These are phyloP conservation scores for Tetradesmus obliquus DNA, from an alignment of 139 green algal genomes.

Conservation along the genomic window DNA sequence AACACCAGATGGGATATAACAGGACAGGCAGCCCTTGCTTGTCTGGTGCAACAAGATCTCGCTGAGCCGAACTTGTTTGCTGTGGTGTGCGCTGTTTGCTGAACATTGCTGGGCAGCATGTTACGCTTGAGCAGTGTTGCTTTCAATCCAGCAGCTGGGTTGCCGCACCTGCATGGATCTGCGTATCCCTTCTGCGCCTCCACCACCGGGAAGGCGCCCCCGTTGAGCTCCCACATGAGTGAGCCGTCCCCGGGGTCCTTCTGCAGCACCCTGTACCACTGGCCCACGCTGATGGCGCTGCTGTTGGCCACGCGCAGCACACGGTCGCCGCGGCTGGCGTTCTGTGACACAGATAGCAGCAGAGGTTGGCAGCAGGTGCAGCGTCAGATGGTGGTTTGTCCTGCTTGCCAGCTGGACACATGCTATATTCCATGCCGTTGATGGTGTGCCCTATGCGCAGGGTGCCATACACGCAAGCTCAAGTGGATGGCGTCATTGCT, in stretches of 20 bases:
- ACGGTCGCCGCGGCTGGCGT: not conserved
- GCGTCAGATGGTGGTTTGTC: not conserved
- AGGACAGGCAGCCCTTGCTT: not conserved
- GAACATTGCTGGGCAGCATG: too few relatives aligned
- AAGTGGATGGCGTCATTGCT: too few relatives aligned
- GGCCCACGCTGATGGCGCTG: conserved; percentile 6
- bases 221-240: conserved; percentile 38
- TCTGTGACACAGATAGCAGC: not conserved
- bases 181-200: conserved; percentile 1
- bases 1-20: too few relatives aligned
- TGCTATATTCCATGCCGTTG: too few relatives aligned
- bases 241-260: conserved; percentile 35
- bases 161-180: conserved; percentile 6
- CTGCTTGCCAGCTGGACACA: not conserved
- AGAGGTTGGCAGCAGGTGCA: not conserved
- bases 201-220: not conserved
- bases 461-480: too few relatives aligned
- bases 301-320: not conserved
- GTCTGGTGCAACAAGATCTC: too few relatives aligned
- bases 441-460: too few relatives aligned
- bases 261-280: conserved; percentile 17
- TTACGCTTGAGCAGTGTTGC: too few relatives aligned
- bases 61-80: too few relatives aligned
- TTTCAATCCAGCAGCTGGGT: not conserved
- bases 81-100: too few relatives aligned